phyloP scores from a whole-genome alignment of 129 eudicot species.

The Helichrysum umbraculigerum region DNA sequence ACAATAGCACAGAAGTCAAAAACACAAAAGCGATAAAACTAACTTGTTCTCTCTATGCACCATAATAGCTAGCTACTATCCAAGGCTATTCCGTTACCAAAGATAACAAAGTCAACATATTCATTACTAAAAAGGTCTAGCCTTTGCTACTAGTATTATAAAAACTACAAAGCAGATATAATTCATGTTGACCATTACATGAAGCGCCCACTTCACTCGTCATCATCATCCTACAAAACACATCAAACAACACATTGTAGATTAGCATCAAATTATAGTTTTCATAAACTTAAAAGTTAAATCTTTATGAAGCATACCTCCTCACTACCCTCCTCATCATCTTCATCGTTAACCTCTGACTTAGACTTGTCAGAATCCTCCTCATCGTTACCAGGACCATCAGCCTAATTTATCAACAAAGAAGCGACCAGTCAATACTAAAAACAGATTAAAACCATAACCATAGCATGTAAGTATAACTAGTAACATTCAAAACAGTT shows the following conservation, averaged over 20 bases:
- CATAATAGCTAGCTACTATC: slow-evolving; percentile 27
- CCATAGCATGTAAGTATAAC: neutral
- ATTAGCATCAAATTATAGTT: neutral
- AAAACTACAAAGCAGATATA: slow-evolving; percentile 29
- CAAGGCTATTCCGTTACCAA: slow-evolving; percentile 18
- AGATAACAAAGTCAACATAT: slow-evolving; percentile 21
- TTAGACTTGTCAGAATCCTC: slow-evolving; percentile 74
- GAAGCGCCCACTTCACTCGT: slow-evolving; percentile 18
- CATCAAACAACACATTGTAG: neutral
- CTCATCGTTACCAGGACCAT: slow-evolving; percentile 43
- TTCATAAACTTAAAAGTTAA: too few relatives aligned
- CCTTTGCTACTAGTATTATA: slow-evolving; percentile 6
- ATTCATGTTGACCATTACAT: neutral
- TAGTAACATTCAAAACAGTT: neutral
- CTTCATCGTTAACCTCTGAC: slow-evolving; percentile 81
- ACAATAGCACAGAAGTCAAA: neutral
- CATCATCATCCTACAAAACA: slow-evolving; percentile 38
- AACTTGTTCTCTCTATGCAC: slow-evolving; percentile 35
- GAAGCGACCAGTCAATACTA: neutral
- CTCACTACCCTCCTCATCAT: slow-evolving; percentile 69
- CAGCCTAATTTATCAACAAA: slow-evolving; percentile 21
- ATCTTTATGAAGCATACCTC: slow-evolving; percentile 25
- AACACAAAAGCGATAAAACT: slow-evolving; percentile 20
- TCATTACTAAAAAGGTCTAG: neutral
- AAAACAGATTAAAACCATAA: neutral